These are phyloP conservation scores for Parachaetomium inaequale DNA, from an alignment of 495 filamentous ascomycete species.

Conservation along the genomic window DNA sequence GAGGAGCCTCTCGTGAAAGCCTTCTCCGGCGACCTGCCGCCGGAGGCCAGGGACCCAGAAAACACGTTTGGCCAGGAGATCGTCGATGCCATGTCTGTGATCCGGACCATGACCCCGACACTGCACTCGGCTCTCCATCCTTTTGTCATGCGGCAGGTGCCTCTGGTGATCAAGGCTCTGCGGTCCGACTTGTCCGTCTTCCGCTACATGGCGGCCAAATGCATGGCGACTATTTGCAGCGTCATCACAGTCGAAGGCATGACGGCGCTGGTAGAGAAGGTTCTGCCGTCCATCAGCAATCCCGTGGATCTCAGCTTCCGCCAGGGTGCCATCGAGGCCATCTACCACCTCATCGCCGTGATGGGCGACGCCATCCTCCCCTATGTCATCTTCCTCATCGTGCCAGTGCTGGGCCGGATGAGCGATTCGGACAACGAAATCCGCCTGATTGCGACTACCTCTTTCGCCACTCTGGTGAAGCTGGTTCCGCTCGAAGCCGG, in stretches of 20 bases:
- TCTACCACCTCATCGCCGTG: slow-evolving; percentile 94
- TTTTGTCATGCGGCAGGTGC: slow-evolving; percentile 77
- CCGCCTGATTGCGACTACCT: slow-evolving; percentile 89
- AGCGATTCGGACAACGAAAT: slow-evolving; percentile 97
- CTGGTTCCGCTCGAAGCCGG: slow-evolving; percentile 98
- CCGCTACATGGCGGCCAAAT: slow-evolving; percentile 95
- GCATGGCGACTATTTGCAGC: slow-evolving; percentile 94
- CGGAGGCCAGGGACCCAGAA: slow-evolving; percentile 63
- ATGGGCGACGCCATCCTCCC: slow-evolving; percentile 96
- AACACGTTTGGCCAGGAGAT: slow-evolving; percentile 80
- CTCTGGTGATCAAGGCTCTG: slow-evolving; percentile 80
- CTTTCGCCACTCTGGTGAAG: slow-evolving; percentile 95
- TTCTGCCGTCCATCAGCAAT: slow-evolving; percentile 86
- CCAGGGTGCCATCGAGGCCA: slow-evolving; percentile 88
- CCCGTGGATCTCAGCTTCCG: slow-evolving; percentile 77
- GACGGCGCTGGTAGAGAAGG: slow-evolving; percentile 91
- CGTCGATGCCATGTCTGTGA: slow-evolving; percentile 87
- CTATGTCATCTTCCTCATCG: slow-evolving; percentile 98
- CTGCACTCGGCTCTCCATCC: slow-evolving; percentile 67
- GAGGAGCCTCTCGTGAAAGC: slow-evolving; percentile 71
- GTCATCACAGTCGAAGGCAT: slow-evolving; percentile 91
- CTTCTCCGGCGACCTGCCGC: slow-evolving; percentile 68
- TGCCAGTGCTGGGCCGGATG: slow-evolving; percentile 98
- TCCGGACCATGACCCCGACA: slow-evolving; percentile 84
- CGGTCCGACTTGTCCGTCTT: slow-evolving; percentile 85